Percentiles rank a stretch among this genome's conserved stretches.
Evolutionary conservation across 345 rosid species (phyloP).

Genomic region (thale cress (Arabidopsis thaliana)): TAIR10.1 NC_003075.7:10375001-10375500

Average conservation of each 20-base stretch:
- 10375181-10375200: conserved; percentile 31
- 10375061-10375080: conserved; percentile 2
- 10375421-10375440: conserved; percentile 33
- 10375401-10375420: conserved; percentile 40
- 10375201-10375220: conserved; percentile 31
- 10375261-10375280: conserved; percentile 26
- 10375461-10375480: background rate
- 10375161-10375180: conserved; percentile 27
- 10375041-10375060: background rate
- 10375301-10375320: conserved; percentile 38
- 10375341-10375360: conserved; percentile 34
- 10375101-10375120: conserved; percentile 9
- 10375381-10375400: conserved; percentile 37
- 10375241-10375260: conserved; percentile 13
- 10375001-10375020: conserved; percentile 15
- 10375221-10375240: conserved; percentile 1
- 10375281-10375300: conserved; percentile 38
- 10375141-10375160: conserved; percentile 14
- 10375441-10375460: background rate
- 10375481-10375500: background rate
- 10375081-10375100: conserved; percentile 14
- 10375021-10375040: conserved; percentile 23
- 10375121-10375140: background rate
- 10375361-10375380: background rate
- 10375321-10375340: background rate